Conservation (phyloP, 306 rosid genomes). For the Lathyrus tuberosus region DNA sequence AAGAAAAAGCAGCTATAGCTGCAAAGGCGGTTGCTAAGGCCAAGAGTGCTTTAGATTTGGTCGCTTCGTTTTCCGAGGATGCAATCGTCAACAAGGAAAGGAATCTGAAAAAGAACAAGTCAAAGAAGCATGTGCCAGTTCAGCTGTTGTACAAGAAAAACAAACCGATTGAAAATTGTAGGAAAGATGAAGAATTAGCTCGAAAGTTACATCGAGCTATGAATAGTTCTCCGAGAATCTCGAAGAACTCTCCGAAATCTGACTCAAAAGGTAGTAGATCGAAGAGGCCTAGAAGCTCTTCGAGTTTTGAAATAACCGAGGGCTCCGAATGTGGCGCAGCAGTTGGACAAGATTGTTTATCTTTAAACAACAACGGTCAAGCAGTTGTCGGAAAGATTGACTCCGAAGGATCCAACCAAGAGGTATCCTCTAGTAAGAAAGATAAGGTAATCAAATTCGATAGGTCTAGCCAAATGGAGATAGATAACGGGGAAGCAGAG, state of each 20-base stretch:
- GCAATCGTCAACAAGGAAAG: constrained; percentile 52
- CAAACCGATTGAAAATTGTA: constrained; percentile 72
- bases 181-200: constrained; percentile 90
- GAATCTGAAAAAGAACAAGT: constrained; percentile 73
- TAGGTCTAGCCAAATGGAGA: constrained; percentile 51
- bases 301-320: constrained; percentile 58
- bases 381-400: constrained; percentile 49
- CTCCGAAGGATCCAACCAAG: constrained; percentile 58
- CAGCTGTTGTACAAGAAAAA: constrained; percentile 87
- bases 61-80: constrained; percentile 82
- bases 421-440: constrained; percentile 60
- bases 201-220: constrained; percentile 86
- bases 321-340: constrained; percentile 51
- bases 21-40: constrained; percentile 88
- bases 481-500: constrained; percentile 67
- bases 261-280: constrained; percentile 64
- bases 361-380: constrained; percentile 62
- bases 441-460: constrained; percentile 54
- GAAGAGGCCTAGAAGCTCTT: constrained; percentile 66
- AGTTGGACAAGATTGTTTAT: constrained; percentile 52
- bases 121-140: constrained; percentile 91
- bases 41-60: constrained; percentile 85
- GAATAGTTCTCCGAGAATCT: constrained; percentile 90
- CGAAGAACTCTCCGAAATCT: constrained; percentile 67
- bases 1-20: constrained; percentile 82